These are phyloP conservation scores for Meira miltonrushii DNA, from an alignment of 1,284 basidiomycete genomes.

Conservation along the genomic window DNA sequence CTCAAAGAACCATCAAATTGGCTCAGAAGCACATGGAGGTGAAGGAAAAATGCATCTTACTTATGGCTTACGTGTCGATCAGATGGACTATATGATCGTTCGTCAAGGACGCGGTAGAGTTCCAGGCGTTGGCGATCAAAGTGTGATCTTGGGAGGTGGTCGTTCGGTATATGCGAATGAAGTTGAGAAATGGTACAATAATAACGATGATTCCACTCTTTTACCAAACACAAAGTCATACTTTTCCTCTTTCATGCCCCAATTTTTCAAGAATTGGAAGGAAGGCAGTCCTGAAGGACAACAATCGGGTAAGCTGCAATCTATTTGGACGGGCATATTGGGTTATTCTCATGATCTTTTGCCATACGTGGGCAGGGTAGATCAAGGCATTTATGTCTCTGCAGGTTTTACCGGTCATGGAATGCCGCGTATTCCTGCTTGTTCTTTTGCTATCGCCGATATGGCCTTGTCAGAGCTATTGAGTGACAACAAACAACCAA, in stretches of 20 bases:
- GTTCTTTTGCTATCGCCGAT: neutral
- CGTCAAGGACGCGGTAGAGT: neutral
- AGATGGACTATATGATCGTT: slow-evolving; percentile 4
- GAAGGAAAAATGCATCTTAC: neutral
- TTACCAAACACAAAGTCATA: neutral
- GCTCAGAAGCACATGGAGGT: neutral
- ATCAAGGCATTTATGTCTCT: neutral
- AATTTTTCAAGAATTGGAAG: slow-evolving; percentile 6
- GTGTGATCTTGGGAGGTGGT: neutral
- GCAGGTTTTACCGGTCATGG: slow-evolving; percentile 5
- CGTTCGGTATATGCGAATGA: neutral
- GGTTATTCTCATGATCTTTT: slow-evolving; percentile 4
- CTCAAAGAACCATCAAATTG: neutral
- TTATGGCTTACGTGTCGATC: neutral
- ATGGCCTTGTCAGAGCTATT: neutral
- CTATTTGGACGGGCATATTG: slow-evolving; percentile 1
- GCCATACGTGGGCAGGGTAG: neutral
- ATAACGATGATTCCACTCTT: neutral
- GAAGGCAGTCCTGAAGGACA: neutral
- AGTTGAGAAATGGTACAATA: neutral
- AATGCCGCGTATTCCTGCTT: slow-evolving; percentile 7
- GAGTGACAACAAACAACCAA: neutral
- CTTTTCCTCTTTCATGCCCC: neutral
- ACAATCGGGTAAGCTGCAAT: neutral
- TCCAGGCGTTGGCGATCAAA: neutral